These are phyloP conservation scores for Tricholoma bakamatsutake DNA, from an alignment of 768 basidiomycete genomes.

Conservation along the genomic window DNA sequence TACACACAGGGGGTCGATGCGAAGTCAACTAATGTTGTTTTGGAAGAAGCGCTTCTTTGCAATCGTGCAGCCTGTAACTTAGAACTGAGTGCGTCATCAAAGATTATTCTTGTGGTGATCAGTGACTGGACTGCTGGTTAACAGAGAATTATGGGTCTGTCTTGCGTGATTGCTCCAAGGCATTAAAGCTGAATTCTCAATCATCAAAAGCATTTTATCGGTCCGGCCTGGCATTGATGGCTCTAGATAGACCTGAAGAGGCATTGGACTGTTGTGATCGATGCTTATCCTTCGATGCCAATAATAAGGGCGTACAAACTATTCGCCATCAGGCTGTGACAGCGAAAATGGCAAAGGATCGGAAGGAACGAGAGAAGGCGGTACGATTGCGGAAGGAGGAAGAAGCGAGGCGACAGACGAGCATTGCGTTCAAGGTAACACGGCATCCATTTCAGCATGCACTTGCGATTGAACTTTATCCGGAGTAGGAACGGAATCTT, in stretches of 20 bases:
- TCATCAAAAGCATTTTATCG: constrained; percentile 86
- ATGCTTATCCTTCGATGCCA: constrained; percentile 54
- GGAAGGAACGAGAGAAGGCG: constrained; percentile 42
- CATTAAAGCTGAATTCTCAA: constrained; percentile 51
- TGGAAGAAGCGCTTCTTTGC: constrained; percentile 67
- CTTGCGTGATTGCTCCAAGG: constrained; percentile 78
- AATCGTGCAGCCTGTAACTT: constrained; percentile 95
- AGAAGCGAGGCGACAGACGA: constrained; percentile 48
- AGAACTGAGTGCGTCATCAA: constrained; percentile 58
- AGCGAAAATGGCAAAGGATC: constrained; percentile 43
- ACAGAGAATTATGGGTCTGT: constrained; percentile 87
- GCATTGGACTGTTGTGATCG: constrained; percentile 76
- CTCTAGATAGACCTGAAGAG: constrained; percentile 72
- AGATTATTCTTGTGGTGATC: neutral
- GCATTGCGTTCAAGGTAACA: constrained; percentile 57
- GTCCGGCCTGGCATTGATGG: constrained; percentile 70
- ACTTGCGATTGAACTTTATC: constrained; percentile 4
- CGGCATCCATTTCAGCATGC: neutral
- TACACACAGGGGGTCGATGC: constrained; percentile 89
- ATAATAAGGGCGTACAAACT: constrained; percentile 47
- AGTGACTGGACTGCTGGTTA: neutral
- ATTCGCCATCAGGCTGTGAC: constrained; percentile 43
- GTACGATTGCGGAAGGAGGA: constrained; percentile 44
- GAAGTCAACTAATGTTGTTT: constrained; percentile 54
- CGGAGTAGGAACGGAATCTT: constrained; percentile 65